Conservation (phyloP, 2,329 filamentous ascomycete genomes). For the Microdochium trichocladiopsis region DNA sequence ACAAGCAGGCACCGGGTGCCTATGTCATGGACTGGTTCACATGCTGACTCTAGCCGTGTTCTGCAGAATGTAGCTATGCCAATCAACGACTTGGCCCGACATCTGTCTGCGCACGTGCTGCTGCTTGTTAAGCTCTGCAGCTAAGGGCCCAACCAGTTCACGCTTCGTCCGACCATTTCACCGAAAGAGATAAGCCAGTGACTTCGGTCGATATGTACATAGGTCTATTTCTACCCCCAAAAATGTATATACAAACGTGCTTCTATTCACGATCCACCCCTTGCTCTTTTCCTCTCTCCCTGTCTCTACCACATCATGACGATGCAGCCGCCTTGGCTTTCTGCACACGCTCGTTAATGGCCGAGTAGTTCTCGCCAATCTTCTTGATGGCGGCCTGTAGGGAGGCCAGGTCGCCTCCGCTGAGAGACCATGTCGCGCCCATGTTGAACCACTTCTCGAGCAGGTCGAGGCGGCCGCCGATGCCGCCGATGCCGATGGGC, state of each 20-base stretch:
- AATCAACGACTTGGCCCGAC: background rate
- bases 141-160: too few species aligned
- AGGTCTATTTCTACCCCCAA: too few species aligned
- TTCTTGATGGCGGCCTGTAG: slow-evolving; percentile 27
- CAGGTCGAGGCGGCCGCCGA: slow-evolving; percentile 24
- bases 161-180: too few species aligned
- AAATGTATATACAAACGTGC: too few species aligned
- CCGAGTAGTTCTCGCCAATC: slow-evolving; percentile 18
- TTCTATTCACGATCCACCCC: background rate
- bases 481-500: slow-evolving; percentile 24
- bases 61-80: background rate
- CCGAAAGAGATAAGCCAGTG: too few species aligned
- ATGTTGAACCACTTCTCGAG: slow-evolving; percentile 28
- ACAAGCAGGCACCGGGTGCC: too few species aligned
- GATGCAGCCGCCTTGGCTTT: background rate
- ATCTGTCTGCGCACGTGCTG: background rate
- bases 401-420: slow-evolving; percentile 24
- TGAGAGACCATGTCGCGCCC: slow-evolving; percentile 29
- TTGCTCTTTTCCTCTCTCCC: background rate
- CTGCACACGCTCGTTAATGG: slow-evolving; percentile 12
- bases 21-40: background rate
- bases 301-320: background rate
- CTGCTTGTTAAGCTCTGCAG: background rate
- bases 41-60: background rate
- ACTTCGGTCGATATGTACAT: too few species aligned